phyloP scores from a whole-genome alignment of 352 stramenopile genomes.

The Pythium pyrilobum region DNA sequence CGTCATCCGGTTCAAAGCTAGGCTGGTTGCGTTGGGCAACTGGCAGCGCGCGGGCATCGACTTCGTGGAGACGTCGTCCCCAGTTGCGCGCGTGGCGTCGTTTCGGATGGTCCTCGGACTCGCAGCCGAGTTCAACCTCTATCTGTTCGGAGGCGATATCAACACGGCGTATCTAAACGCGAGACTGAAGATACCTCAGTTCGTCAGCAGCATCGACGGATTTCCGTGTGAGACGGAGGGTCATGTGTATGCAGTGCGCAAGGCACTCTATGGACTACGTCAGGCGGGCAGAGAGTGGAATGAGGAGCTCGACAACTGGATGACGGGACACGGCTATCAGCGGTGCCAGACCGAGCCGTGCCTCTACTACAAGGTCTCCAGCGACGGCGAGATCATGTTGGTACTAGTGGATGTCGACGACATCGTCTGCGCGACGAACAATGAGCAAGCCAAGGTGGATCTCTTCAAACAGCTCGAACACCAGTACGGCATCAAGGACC shows the following conservation, averaged over 20 bases:
- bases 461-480: conserved; percentile 1
- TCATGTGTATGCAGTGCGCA: background rate
- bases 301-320: background rate
- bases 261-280: conserved; percentile 7
- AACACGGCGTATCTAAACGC: conserved; percentile 16
- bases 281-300: conserved; percentile 8
- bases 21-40: conserved; percentile 2
- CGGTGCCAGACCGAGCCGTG: background rate
- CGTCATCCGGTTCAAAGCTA: conserved; percentile 3
- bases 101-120: background rate
- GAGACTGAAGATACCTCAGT: background rate
- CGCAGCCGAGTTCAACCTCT: background rate
- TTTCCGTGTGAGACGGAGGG: conserved; percentile 1
- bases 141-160: conserved; percentile 5
- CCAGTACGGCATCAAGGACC: conserved; percentile 9
- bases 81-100: background rate
- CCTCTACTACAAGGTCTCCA: background rate
- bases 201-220: background rate
- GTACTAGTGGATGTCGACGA: conserved; percentile 8
- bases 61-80: conserved; percentile 1
- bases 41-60: background rate
- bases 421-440: conserved; percentile 2
- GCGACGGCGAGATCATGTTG: background rate
- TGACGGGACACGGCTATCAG: background rate
- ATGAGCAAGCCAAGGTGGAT: background rate